Base-by-base conservation (phyloP, 106 monocot genomes). In the Agapanthus africanus region DNA sequence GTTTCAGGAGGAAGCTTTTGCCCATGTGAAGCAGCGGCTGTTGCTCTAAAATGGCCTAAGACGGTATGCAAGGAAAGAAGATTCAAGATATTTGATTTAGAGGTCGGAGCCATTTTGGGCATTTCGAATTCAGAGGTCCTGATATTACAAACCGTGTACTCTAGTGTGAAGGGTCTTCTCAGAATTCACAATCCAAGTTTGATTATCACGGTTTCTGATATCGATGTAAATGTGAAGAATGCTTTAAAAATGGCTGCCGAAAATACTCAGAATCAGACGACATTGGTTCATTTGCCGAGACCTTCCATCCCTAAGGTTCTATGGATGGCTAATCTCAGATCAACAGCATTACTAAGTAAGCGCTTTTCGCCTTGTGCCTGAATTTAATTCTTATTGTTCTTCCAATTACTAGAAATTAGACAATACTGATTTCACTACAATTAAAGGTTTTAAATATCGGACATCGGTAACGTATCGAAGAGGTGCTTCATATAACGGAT, bases 41-140 rank as follows among this genome's bases (percentile, higher is more conserved):
- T 21, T 21, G 76, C 71, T 34, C 83, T 88, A 54, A 79, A 77
- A 42, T 93, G 93, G 93, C 93, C 93, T 0, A 78, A 74, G 70
- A 25, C 63, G 0, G 88, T 77, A 11, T 93, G 93, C 86, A 93
- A 77, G 71, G 93, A 93, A 63, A 76, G 93, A 64, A 47, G 93
- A 65, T 93, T 93, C 81, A 93, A 88, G 77, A 88, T 93, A 46
- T 93, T 93, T 47, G 93, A 93, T 73, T 42, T 93, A 59, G 88
- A 63, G 52, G 32, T 88, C 37, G 93, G 83, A 25, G 80, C 93
- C 9, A 72, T 88, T 21, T 75, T 72, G 18, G 93, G 88, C 10
- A 41, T 63, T 0, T 88, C 88, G 10, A 77, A 79, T 40, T 88
- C 88, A 22, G 93, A 93, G 44, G 88, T 88, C 26, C 79, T 88